A percentile compares a stretch with the other conserved stretches of the same genome.
These are phyloP conservation scores for Trichophyton verrucosum DNA, from an alignment of 2,329 filamentous ascomycete species.

Conservation along the genomic window DNA sequence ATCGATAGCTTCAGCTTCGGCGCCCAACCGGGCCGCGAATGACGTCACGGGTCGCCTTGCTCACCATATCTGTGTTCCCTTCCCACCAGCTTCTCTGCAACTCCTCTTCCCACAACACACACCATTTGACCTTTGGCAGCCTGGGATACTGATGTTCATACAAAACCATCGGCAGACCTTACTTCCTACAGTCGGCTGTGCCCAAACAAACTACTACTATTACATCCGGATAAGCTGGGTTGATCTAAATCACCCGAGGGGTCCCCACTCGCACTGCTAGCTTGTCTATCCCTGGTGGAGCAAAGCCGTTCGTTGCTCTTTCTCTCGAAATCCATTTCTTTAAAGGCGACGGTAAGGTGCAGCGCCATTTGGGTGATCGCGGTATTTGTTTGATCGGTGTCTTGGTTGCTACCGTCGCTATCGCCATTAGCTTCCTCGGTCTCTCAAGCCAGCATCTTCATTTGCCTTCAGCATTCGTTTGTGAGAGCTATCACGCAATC, in stretches of 20 bases:
- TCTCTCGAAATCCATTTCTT: no score
- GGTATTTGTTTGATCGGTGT: neutral
- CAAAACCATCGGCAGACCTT: no score
- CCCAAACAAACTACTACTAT: no score
- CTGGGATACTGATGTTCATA: no score
- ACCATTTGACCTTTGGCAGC: no score
- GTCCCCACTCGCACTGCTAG: no score
- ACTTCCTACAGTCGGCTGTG: no score
- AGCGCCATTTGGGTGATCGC: neutral
- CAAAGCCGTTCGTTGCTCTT: neutral
- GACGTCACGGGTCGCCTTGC: neutral
- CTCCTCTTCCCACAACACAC: no score
- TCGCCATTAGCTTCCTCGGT: neutral
- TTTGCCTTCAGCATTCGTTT: neutral
- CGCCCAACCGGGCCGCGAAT: neutral
- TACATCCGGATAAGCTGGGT: no score
- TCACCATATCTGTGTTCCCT: no score
- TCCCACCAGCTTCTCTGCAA: no score
- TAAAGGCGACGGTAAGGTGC: neutral
- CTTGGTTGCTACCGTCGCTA: neutral
- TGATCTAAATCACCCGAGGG: no score
- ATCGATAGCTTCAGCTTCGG: neutral
- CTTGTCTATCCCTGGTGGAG: neutral
- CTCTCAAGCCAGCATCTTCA: neutral
- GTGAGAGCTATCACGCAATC: neutral